Percentiles rank a stretch among this genome's conserved stretches.
phyloP scores from a whole-genome alignment of 2,329 filamentous ascomycete species.

The Atkinsonella texensis region DNA sequence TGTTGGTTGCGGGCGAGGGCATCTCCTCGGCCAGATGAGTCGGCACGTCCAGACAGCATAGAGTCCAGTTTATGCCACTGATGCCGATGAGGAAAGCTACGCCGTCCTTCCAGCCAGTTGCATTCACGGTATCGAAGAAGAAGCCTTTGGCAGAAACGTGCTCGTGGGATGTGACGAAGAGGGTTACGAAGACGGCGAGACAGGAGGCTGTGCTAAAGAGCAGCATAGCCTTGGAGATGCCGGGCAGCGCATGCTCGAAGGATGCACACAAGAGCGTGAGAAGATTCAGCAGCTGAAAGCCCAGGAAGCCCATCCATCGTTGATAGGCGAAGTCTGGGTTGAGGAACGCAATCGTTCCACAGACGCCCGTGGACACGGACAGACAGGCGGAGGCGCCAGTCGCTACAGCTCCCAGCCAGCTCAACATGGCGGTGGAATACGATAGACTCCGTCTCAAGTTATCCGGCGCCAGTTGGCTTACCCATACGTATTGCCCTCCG shows the following conservation, averaged over 20 bases:
- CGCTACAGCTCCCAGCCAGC: constrained; percentile 16
- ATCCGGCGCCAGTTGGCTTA: constrained; percentile 11
- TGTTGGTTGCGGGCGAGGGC: constrained; percentile 14
- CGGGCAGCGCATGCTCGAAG: constrained; percentile 15
- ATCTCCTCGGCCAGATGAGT: constrained; percentile 19
- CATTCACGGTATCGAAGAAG: constrained; percentile 13
- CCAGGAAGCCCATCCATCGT: constrained; percentile 17
- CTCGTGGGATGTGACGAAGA: constrained; percentile 14
- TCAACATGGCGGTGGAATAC: constrained; percentile 14
- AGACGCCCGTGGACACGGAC: constrained; percentile 12
- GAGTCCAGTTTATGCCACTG: constrained; percentile 18
- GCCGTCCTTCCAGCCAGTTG: constrained; percentile 15
- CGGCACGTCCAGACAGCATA: constrained; percentile 17
- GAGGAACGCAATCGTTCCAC: constrained; percentile 12
- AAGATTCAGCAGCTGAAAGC: constrained; percentile 15
- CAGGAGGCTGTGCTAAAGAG: constrained; percentile 15
- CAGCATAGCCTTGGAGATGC: constrained; percentile 15
- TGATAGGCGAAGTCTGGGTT: constrained; percentile 14
- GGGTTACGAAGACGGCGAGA: constrained; percentile 13
- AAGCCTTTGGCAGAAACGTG: constrained; percentile 11
- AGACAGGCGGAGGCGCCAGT: constrained; percentile 15
- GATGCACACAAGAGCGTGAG: constrained; percentile 10
- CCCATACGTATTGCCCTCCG: constrained; percentile 18
- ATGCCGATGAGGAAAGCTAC: constrained; percentile 19
- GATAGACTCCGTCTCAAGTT: constrained; percentile 10